phyloP scores from a whole-genome alignment of 257 asterid species.

The Capsicum pubescens region DNA sequence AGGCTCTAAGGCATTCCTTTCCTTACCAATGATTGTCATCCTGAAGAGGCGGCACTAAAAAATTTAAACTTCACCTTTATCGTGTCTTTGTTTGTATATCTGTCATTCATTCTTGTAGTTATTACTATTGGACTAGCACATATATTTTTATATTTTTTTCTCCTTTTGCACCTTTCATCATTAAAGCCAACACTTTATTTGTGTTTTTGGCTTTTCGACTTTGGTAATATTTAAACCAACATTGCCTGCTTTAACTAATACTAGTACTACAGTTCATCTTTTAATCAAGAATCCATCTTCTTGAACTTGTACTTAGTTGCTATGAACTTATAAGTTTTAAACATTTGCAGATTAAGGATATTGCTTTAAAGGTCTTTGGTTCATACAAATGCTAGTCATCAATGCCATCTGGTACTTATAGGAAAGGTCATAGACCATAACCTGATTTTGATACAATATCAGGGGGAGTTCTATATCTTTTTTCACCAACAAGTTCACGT shows the following conservation, averaged over 20 bases:
- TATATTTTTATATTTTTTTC: background rate
- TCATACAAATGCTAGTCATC: conserved; percentile 65
- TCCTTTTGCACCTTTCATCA: background rate
- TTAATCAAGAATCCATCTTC: background rate
- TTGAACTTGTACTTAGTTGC: conserved; percentile 4
- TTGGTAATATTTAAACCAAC: background rate
- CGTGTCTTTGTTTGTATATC: too few relatives aligned
- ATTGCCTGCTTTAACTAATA: background rate
- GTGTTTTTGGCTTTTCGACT: background rate
- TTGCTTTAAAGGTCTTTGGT: conserved; percentile 90
- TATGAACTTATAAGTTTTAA: background rate
- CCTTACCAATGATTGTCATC: background rate
- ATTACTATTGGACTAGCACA: background rate
- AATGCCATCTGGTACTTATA: conserved; percentile 51
- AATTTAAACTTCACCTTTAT: background rate
- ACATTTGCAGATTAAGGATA: conserved; percentile 77
- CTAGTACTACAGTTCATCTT: background rate
- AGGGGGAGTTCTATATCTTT: conserved; percentile 65
- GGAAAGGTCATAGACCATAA: conserved; percentile 59
- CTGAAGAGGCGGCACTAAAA: background rate
- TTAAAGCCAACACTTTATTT: background rate
- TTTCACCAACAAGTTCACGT: conserved; percentile 72
- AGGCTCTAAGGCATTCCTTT: background rate
- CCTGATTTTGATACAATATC: conserved; percentile 74
- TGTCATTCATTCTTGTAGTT: background rate